Evolutionary conservation across 2,329 filamentous ascomycete genomes (phyloP).

Genomic region (Ophiocordyceps camponoti-leonardi): DNA sequence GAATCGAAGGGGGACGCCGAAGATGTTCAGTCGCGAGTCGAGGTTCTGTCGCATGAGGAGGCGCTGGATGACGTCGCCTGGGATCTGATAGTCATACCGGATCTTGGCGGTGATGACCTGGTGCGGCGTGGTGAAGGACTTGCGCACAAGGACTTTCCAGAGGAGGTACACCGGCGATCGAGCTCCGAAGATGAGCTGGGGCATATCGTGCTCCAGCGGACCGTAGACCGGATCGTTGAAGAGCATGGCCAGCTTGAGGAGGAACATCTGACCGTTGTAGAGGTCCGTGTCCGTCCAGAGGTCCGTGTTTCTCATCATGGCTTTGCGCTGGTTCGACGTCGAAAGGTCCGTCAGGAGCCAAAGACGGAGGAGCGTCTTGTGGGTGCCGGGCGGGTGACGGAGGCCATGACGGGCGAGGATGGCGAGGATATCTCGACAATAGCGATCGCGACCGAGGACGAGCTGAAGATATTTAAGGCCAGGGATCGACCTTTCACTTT

Average conservation of each 20-base stretch:
- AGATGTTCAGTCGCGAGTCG: slow-evolving; percentile 14
- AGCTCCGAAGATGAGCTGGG: slow-evolving; percentile 43
- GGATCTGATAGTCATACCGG: slow-evolving; percentile 34
- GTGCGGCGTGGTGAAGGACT: slow-evolving; percentile 25
- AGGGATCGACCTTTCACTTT: slow-evolving; percentile 28
- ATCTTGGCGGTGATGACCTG: slow-evolving; percentile 41
- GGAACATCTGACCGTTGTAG: slow-evolving; percentile 43
- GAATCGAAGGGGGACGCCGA: slow-evolving; percentile 32
- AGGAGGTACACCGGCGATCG: slow-evolving; percentile 31
- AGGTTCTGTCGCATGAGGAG: slow-evolving; percentile 1
- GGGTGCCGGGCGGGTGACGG: slow-evolving; percentile 30
- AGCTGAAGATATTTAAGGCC: slow-evolving; percentile 52
- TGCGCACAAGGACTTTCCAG: slow-evolving; percentile 40
- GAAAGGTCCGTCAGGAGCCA: slow-evolving; percentile 59
- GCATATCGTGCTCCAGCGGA: slow-evolving; percentile 28
- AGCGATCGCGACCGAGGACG: slow-evolving; percentile 39
- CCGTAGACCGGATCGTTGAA: slow-evolving; percentile 47
- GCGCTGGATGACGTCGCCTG: slow-evolving; percentile 7
- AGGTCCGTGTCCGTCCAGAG: slow-evolving; percentile 45
- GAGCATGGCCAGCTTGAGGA: slow-evolving; percentile 55
- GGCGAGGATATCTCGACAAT: slow-evolving; percentile 44
- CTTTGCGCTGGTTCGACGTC: slow-evolving; percentile 35
- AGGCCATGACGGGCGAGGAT: slow-evolving; percentile 40
- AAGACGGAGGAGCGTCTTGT: slow-evolving; percentile 39
- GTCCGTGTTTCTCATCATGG: slow-evolving; percentile 30